phyloP scores from a whole-genome alignment of 164 flowering plant genomes.

The Stephania yunnanensis region DNA sequence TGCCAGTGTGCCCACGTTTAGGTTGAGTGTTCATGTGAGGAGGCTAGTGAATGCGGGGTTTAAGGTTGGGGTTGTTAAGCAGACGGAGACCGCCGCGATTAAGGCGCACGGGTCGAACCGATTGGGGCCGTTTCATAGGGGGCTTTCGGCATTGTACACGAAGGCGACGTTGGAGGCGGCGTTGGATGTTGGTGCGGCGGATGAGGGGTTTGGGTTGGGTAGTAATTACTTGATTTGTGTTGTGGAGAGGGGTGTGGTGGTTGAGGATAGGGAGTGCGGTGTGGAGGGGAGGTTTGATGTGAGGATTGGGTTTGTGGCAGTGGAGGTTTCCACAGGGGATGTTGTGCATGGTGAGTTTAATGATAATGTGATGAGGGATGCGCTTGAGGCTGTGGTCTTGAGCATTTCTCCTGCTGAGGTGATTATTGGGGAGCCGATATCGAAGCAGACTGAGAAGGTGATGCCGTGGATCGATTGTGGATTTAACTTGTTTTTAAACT shows the following conservation, averaged over 20 bases:
- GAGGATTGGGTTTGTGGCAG: conserved; percentile 66
- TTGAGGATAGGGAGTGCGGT: conserved; percentile 23
- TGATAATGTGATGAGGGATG: conserved; percentile 65
- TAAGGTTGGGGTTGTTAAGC: conserved; percentile 95
- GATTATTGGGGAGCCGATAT: conserved; percentile 68
- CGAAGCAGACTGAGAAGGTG: conserved; percentile 84
- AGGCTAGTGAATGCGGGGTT: conserved; percentile 79
- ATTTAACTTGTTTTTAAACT: too few species aligned
- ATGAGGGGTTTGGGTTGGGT: conserved; percentile 47
- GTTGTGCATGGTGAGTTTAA: conserved; percentile 76
- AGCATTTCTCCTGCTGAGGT: conserved; percentile 77
- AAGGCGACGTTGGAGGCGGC: conserved; percentile 93
- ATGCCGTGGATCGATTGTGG: too few species aligned
- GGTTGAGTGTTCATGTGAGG: conserved; percentile 75
- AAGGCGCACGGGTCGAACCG: conserved; percentile 69
- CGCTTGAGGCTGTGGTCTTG: conserved; percentile 65
- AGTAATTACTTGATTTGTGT: conserved; percentile 71
- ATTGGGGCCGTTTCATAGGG: conserved; percentile 67
- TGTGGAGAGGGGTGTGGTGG: conserved; percentile 45
- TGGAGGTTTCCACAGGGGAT: conserved; percentile 87
- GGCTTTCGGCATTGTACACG: conserved; percentile 87
- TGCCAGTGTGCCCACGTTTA: conserved; percentile 85
- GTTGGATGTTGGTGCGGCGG: conserved; percentile 51
- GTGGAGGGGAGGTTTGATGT: conserved; percentile 46
- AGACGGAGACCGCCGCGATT: conserved; percentile 88